Evolutionary conservation across 352 stramenopile genomes (phyloP), one percentile per base, ranked within the genome.

Genomic region (Globisporangium cederbergense): DNA sequence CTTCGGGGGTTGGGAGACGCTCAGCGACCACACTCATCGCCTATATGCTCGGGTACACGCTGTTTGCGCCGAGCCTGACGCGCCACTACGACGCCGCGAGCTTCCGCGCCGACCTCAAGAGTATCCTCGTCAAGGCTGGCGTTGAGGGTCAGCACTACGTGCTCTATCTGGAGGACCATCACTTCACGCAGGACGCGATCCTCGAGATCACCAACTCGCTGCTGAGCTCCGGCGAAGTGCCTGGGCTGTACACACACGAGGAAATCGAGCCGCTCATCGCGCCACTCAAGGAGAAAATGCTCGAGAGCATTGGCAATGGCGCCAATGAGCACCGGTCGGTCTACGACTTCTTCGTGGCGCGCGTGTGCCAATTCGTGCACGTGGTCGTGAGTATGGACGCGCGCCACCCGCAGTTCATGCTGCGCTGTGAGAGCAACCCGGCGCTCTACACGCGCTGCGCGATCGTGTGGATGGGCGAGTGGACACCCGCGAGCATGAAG

Each of bases 401-500:
- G 14, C 70, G 80, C 18, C 80, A 93, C 55, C 64, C 75, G 22
- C 73, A 88, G 43, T 97, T 97, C 71, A 58, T 91, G 5, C 65
- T 95, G 46, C 89, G 93, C 20, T 98, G 93, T 60, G 92, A 98
- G 66, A 96, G 86, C 46, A 98, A 98, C 60, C 95, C 95, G 10
- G 95, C 95, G 18, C 70, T 98, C 25, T 98, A 98, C 76, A 98
- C 89, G 18, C 74, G 79, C 2, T 98, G 93, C 60, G 69, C 83
- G 16, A 95, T 98, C 50, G 79, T 97, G 0, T 98, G 95, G 95
- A 97, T 98, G 72, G 95, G 91, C 1, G 84, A 97, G 62, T 98
- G 95, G 95, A 86, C 76, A 22, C 38, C 67, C 0, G 63, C 64
- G 20, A 95, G 81, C 30, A 84, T 98, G 76, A 77, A 81, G 45